These are phyloP conservation scores for Tricharina praecox DNA, from an alignment of 495 filamentous ascomycete species.

Conservation along the genomic window DNA sequence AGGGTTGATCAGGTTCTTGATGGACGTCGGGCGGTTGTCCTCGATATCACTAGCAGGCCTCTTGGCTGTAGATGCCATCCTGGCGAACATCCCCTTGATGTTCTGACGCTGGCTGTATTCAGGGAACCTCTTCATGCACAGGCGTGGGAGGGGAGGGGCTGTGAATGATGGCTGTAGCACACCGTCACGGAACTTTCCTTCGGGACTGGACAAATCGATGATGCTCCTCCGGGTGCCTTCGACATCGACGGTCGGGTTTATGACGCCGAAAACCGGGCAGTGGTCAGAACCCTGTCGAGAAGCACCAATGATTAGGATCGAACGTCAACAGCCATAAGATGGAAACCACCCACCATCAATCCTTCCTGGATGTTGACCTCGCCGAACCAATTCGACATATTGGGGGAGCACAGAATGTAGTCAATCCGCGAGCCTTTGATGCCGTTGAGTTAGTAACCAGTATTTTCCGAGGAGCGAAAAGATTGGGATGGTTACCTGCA, in stretches of 20 bases:
- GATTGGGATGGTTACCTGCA: too few relatives aligned
- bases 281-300: constrained; percentile 66
- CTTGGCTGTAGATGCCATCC: constrained; percentile 31
- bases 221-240: constrained; percentile 38
- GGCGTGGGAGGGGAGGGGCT: constrained; percentile 49
- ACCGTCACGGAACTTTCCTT: constrained; percentile 56
- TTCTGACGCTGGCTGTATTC: constrained; percentile 71
- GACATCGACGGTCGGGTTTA: constrained; percentile 44
- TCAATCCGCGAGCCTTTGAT: constrained; percentile 58
- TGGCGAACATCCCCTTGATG: constrained; percentile 79
- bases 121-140: constrained; percentile 45
- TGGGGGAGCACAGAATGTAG: constrained; percentile 68
- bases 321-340: neutral
- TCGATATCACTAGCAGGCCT: neutral
- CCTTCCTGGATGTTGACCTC: constrained; percentile 93
- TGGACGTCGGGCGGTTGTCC: neutral
- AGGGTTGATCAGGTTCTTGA: too few relatives aligned
- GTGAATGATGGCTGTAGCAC: constrained; percentile 31
- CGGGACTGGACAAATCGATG: constrained; percentile 63
- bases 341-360: constrained; percentile 41
- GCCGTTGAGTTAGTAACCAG: too few relatives aligned
- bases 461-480: too few relatives aligned
- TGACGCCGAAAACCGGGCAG: constrained; percentile 75
- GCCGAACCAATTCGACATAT: constrained; percentile 68
- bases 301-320: constrained; percentile 12